Base-by-base conservation (phyloP, 768 basidiomycete genomes). In the Pluteus cervinus region DNA sequence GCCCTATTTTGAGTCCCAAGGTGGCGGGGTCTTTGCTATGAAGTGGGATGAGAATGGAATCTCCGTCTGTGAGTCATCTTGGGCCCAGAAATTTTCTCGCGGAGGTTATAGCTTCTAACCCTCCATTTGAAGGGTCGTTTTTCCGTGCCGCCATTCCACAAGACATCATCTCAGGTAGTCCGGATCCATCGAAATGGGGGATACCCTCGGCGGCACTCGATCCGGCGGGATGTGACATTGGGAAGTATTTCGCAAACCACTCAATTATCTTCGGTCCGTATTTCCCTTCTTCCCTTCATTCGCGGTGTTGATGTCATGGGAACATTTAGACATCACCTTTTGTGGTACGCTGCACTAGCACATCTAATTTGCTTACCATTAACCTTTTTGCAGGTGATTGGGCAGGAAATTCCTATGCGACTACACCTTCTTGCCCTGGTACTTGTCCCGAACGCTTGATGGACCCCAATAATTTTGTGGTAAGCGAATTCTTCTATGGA, bases 21-120 rank as follows among this genome's bases (percentile, higher is more conserved):
- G 82, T 7, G 90, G 90, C 4, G 90, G 90, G 3, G 79, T 89
- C 3, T 91, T 87, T 53, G 87, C 79, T 1, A 88, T 89, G 85
- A 82, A 84, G 48, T 92, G 90, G 90, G 85, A 90, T 51, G 73
- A 78, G 41, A 69, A 66, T 42, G 78, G 79, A 2, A 86, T 89
- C 39, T 73, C 78, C 26, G 72, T 86, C 45, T 88, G 86, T 88
- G 43, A 55, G 85, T 66, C n/a, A 7, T 24, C 10, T 30, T 22
- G 11, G 18, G 35, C 8, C 7, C 16, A 28, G n/a, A 20, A 24
- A 3, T 16, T 20, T 23, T 7, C 17, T 9, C 20, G 34, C 26
- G 26, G 8, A 5, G 29, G 30, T 49, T 16, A 48, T 33, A 34
- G 23, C 42, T 7, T 21, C 18, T 39, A 8, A 23, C 4, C 29